phyloP scores from a whole-genome alignment of 345 rosid species.

The Ceriops zippeliana region DNA sequence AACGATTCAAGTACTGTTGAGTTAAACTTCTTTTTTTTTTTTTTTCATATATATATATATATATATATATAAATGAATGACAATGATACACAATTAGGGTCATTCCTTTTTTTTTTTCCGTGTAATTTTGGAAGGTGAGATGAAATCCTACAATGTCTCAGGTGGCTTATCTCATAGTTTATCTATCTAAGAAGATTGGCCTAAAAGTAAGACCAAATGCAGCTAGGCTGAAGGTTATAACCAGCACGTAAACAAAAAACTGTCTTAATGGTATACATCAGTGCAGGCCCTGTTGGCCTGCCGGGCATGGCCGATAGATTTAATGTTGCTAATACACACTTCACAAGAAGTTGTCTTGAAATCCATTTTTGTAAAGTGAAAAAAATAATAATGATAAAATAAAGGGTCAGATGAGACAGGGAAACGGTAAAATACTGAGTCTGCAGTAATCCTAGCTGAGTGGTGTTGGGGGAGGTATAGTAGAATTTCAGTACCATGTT shows the following conservation, averaged over 20 bases:
- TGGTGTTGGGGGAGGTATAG: too few species aligned
- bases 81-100: constrained; percentile 3
- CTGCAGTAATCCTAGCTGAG: too few species aligned
- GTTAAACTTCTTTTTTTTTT: too few species aligned
- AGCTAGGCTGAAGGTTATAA: neutral
- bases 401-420: constrained; percentile 22
- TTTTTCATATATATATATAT: too few species aligned
- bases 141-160: too few species aligned
- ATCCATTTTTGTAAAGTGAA: constrained; percentile 9
- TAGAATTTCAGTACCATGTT: too few species aligned
- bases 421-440: constrained; percentile 37
- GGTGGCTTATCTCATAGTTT: too few species aligned
- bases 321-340: constrained; percentile 7
- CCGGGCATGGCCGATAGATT: constrained; percentile 23
- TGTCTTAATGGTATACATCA: neutral
- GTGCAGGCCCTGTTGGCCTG: constrained; percentile 8
- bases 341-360: constrained; percentile 22
- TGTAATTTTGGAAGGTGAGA: too few species aligned
- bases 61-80: constrained; percentile 11
- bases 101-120: neutral
- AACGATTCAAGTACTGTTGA: neutral
- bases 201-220: neutral
- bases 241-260: neutral
- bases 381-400: neutral
- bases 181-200: too few species aligned